phyloP scores from a whole-genome alignment of 2,329 filamentous ascomycete genomes.

The Fusarium multiceps region DNA sequence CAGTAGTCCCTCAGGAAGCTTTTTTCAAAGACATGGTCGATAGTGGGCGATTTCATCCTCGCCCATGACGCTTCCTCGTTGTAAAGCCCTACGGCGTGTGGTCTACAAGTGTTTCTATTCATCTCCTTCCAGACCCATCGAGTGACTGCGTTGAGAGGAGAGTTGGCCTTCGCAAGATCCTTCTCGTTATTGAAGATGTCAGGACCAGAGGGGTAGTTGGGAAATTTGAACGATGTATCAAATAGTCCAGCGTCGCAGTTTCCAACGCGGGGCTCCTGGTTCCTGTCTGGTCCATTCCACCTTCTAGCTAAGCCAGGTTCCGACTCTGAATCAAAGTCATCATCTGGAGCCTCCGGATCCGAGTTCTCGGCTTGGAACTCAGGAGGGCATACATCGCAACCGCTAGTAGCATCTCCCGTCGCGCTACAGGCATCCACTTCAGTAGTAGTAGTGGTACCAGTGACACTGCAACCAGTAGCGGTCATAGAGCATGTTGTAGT shows the following conservation, averaged over 20 bases:
- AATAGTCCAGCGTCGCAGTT: not conserved
- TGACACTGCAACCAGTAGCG: not conserved
- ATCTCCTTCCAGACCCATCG: not conserved
- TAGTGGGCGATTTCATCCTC: not conserved
- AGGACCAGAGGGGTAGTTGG: not conserved
- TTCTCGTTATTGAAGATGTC: not conserved
- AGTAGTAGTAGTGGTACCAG: not conserved
- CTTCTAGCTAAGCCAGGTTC: not conserved
- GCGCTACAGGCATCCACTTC: not conserved
- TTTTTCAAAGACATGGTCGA: not conserved
- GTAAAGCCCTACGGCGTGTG: too few species aligned
- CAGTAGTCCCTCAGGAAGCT: not conserved
- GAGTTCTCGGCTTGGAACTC: not conserved
- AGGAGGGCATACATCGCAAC: not conserved
- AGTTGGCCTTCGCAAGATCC: not conserved
- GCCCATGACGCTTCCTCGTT: too few species aligned
- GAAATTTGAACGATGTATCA: not conserved
- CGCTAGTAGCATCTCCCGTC: not conserved
- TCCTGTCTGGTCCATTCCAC: not conserved
- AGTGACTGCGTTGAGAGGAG: not conserved
- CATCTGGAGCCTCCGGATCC: not conserved
- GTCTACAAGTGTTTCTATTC: not conserved
- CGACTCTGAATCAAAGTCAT: not conserved
- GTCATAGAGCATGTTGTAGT: not conserved
- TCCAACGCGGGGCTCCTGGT: not conserved